These are phyloP conservation scores for Geotrichum candidum DNA, from an alignment of 1,139 yeast species.

Conservation along the genomic window DNA sequence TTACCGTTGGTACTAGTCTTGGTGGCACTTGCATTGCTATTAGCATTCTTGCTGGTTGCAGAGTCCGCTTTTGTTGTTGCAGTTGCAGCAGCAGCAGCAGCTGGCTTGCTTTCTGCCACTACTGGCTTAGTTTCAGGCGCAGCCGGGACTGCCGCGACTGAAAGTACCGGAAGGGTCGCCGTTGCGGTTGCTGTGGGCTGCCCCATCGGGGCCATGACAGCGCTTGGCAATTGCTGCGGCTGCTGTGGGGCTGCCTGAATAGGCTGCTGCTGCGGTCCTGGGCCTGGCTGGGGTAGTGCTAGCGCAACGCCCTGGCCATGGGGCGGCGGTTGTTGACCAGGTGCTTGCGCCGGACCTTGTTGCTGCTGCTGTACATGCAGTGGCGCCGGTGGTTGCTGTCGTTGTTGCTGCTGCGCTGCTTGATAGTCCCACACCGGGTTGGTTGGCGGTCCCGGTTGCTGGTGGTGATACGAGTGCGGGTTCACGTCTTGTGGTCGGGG, in stretches of 20 bases:
- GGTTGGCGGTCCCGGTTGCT: conserved; percentile 6
- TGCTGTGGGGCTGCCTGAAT: neutral
- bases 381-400: neutral
- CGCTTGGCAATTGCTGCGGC: neutral
- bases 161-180: neutral
- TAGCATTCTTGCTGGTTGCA: neutral
- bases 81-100: neutral
- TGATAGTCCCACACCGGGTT: conserved; percentile 4
- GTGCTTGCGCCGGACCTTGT: neutral
- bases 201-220: neutral
- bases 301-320: neutral
- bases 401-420: neutral
- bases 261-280: conserved; percentile 1
- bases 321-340: neutral
- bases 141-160: neutral
- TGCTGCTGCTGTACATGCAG: neutral
- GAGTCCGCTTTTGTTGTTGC: neutral
- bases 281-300: neutral
- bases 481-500: conserved; percentile 40
- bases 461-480: conserved; percentile 36
- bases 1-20: neutral
- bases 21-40: neutral
- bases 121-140: neutral
- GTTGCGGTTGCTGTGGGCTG: conserved; percentile 1
- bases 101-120: neutral